Percentiles rank a stretch among this genome's conserved stretches.
These are phyloP conservation scores for Aschersonia sp. DNA, from an alignment of 2,329 filamentous ascomycete genomes.

Conservation along the genomic window DNA sequence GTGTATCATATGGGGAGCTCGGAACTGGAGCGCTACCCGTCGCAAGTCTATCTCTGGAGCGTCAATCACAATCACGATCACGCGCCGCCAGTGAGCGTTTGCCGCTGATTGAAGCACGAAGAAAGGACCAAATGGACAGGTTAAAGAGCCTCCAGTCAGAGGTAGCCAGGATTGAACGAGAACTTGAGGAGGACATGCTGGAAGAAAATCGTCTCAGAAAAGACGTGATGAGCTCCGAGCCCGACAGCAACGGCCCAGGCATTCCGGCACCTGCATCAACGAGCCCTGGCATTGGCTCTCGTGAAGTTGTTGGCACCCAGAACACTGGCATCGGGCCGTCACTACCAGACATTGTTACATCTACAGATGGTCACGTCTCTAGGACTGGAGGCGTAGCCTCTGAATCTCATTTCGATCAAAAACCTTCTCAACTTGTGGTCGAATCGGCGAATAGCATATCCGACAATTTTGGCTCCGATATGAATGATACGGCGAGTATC, in stretches of 20 bases:
- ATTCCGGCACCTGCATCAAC: not conserved
- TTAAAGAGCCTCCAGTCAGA: slow-evolving; percentile 31
- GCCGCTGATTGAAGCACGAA: slow-evolving; percentile 19
- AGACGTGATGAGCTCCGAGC: slow-evolving; percentile 10
- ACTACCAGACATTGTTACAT: no score
- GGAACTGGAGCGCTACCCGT: not conserved
- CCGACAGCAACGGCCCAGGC: slow-evolving; percentile 3
- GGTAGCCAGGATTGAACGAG: slow-evolving; percentile 31
- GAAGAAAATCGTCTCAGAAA: slow-evolving; percentile 18
- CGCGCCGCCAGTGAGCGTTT: slow-evolving; percentile 21
- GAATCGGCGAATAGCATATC: no score
- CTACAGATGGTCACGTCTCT: no score
- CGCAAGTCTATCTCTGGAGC: slow-evolving; percentile 2
- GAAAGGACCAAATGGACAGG: slow-evolving; percentile 26
- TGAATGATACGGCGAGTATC: no score
- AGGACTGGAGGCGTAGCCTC: no score
- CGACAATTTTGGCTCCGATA: no score
- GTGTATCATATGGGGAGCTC: not conserved
- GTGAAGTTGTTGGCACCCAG: not conserved
- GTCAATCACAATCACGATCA: slow-evolving; percentile 16
- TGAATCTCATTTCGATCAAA: no score
- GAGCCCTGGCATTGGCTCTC: not conserved
- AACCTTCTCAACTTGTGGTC: no score
- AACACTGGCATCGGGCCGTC: not conserved
- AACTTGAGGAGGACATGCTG: slow-evolving; percentile 24